Percentiles rank a stretch among this genome's conserved stretches.
These are phyloP conservation scores for Podospora appendiculata DNA, from an alignment of 495 filamentous ascomycete genomes.

Conservation along the genomic window DNA sequence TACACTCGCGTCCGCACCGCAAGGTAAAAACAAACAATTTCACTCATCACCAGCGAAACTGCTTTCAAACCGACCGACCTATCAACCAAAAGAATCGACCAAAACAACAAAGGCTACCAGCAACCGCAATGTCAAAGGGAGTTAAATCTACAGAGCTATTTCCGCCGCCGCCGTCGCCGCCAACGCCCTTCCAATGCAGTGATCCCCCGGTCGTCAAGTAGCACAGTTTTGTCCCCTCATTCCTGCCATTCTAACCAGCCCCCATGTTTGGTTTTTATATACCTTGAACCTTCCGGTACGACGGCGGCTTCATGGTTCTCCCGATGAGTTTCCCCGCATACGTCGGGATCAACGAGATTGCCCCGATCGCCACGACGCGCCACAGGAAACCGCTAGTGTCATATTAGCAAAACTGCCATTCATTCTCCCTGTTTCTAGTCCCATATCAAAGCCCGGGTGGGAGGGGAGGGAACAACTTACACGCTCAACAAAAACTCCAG, in stretches of 20 bases:
- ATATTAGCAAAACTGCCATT: neutral
- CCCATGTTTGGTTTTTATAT: neutral
- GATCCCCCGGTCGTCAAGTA: neutral
- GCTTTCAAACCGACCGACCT: no score
- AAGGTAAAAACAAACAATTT: no score
- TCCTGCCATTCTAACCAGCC: neutral
- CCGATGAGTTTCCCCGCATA: constrained; percentile 77
- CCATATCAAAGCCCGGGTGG: neutral
- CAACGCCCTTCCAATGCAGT: neutral
- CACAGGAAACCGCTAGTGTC: constrained; percentile 67
- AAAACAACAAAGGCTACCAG: no score
- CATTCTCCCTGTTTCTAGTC: constrained; percentile 6
- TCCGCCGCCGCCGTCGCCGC: no score
- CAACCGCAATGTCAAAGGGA: neutral
- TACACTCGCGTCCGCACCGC: no score
- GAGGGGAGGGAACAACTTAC: constrained; percentile 35
- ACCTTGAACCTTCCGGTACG: constrained; percentile 87
- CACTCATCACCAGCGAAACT: no score
- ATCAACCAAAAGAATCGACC: no score
- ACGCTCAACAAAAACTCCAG: constrained; percentile 65
- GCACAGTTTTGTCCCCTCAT: neutral
- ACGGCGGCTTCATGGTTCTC: constrained; percentile 82
- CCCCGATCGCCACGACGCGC: constrained; percentile 72
- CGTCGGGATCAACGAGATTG: constrained; percentile 76
- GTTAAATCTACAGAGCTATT: no score